A percentile compares a stretch with the other conserved stretches of the same genome.
Conservation (phyloP, 2,329 filamentous ascomycete species). For the Zymoseptoria tritici region DNA sequence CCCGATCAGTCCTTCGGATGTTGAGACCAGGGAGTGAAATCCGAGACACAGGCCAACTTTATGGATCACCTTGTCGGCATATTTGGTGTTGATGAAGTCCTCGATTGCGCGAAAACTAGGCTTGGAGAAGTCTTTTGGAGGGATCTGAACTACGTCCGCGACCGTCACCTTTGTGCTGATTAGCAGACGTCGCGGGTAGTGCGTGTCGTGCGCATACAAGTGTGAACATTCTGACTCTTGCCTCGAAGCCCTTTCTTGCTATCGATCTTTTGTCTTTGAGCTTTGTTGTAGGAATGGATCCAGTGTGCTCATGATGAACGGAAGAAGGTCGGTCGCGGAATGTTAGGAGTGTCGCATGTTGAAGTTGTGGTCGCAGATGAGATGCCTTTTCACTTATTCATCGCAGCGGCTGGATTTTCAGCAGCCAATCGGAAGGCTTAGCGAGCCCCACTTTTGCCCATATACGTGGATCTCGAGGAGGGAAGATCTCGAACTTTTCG, state of each 20-base stretch:
- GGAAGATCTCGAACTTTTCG: not conserved
- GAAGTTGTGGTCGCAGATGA: not conserved
- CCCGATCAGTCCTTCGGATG: constrained; percentile 88
- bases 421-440: not conserved
- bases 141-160: constrained; percentile 88
- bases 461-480: not conserved
- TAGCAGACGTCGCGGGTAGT: no score
- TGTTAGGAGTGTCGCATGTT: not conserved
- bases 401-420: not conserved
- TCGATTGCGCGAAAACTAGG: constrained; percentile 77
- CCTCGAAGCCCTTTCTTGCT: not conserved
- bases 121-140: constrained; percentile 80
- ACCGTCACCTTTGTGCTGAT: constrained; percentile 65
- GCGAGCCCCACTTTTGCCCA: not conserved
- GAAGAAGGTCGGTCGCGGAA: not conserved
- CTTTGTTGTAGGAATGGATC: not conserved
- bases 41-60: constrained; percentile 90
- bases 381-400: not conserved
- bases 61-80: constrained; percentile 91
- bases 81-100: constrained; percentile 95
- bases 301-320: not conserved
- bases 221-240: constrained; percentile 9
- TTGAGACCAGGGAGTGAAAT: constrained; percentile 81
- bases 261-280: not conserved
- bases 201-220: constrained; percentile 2